Base-by-base conservation (phyloP, 352 stramenopile genomes). In the Nothophytophthora sp. region DNA sequence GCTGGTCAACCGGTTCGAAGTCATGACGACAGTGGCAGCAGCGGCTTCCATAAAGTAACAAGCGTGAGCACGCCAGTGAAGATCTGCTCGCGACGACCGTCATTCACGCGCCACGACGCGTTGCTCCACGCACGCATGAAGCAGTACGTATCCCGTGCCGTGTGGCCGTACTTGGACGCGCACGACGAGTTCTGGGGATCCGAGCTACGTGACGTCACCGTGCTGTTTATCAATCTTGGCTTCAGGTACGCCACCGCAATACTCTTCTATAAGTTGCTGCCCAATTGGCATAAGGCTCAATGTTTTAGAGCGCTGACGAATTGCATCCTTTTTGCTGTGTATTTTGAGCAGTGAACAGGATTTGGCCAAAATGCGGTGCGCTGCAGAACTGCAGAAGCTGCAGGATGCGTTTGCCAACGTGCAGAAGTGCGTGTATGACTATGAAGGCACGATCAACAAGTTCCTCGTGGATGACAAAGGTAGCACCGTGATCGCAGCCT, bases 401-500 rank as follows among this genome's bases (percentile, higher is more conserved):
- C 84, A 95, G 25, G 71, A 87, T 18, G 86, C 86, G 9, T 95
- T 95, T 65, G 71, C 73, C 19, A 63, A 70, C 6, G 92, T 97
- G 9, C 92, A 98, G 59, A 76, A 84, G 50, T 88, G 86, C 36
- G 88, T 98, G 6, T 98, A 96, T 69, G 80, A 93, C 55, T 98
- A 98, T 55, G 93, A 98, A 83, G 93, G 93, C 54, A 96, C 86
- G 13, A 96, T 98, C 56, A 98, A 98, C 73, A 98, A 98, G 67
- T 98, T 98, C 47, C 72, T 98, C n/a, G 88, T 98, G 16, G 92
- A 98, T 48, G 92, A 98, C 63, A 98, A 98, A 63, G 92, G 92
- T 28, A 95, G 81, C 50, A 98, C 92, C 1, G 83, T 97, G 8
- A 95, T 98, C 51, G 92, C 90, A n/a, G 90, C 92, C 2, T 98